Evolutionary conservation across 2,329 filamentous ascomycete species (phyloP), one percentile per base, ranked within the genome.

Genomic region (Claviceps purpurea): DNA sequence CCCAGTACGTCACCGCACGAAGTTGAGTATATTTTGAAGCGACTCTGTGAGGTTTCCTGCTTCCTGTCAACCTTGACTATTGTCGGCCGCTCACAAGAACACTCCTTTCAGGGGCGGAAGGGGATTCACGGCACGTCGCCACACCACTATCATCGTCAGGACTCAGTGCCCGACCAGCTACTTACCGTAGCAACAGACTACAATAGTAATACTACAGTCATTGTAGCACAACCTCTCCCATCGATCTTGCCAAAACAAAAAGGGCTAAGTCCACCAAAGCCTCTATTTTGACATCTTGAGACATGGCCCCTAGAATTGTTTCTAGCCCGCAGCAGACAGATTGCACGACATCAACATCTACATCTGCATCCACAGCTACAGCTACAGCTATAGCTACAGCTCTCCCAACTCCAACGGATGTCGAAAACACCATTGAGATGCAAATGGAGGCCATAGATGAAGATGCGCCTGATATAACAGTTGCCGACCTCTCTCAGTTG

Each of bases 401-500:
- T 34, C 48, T 45, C 8, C 20, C 40, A 34, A 34, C 38, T 37
- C 45, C 50, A 5, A 51, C 54, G 52, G 51, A 52, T n/a, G 26
- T 51, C 42, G 54, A 54, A 34, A 53, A 52, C 11, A 48, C 37
- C 7, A 51, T 59, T 20, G 56, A 59, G 49, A 54, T 39, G 22
- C 53, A 54, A 30, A 52, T 59, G 52, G 57, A 54, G 22, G 55
- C 54, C 40, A 60, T 56, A 47, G 58, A 55, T 47, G 56, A 56
- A 49, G 58, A 55, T 30, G 55, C 65, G 43, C 61, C 64, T 26
- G 66, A 69, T 49, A 61, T 65, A 49, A 64, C 64, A 51, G 67
- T 70, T 54, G 72, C 75, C 56, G 69, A 71, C 49, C 66, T 77
- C 44, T 73, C 73, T 40, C 67, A 73, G 48, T 68, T 77, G 26